Evolutionary conservation across 108 stramenopile species (phyloP), one percentile per base, ranked within the genome.

Genomic region (Mayamaea pseudoterrestris): DNA sequence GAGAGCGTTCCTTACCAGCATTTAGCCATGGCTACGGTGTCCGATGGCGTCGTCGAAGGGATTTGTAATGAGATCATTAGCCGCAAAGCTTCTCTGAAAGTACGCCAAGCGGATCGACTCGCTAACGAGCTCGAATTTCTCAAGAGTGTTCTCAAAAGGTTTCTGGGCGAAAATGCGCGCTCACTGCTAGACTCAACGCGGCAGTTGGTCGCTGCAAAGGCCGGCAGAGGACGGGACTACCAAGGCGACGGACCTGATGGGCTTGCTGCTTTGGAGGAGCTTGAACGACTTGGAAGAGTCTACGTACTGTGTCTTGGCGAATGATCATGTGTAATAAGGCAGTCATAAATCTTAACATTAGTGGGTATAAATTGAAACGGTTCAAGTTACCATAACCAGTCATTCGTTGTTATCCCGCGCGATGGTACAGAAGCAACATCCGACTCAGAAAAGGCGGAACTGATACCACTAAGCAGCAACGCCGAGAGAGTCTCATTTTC

Each of bases 171-270:
- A 11, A 75, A 80, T 25, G 50, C 61, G 0, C 35, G 73, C 8
- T 29, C 50, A 3, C 35, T 79, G 14, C 59, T 78, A 6, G 77
- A 80, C 17, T 65, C 64, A 26, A 77, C 77, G 7, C 66, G 71
- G 23, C 50, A 72, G 31, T 82, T 77, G 80, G 58, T 83, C 6
- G 48, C 55, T 18, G 49, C 66, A 13, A 79, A 79, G 45, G 69
- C 80, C 7, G 77, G 85, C 17, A 45, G 69, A 5, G 74, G 75
- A 23, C 59, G 51, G 9, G 76, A 73, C 22, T 43, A 53, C 31
- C 65, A 75, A 53, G 71, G 75, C 7, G 66, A 81, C 41, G 86
- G 86, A 9, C 86, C 86, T n/a, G 81, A 88, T 46, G 87, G 87
- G 22, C 63, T 89, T 5, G 75, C 76, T 7, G 77, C 73, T 0